phyloP scores from a whole-genome alignment of 106 monocot species.

The Hemerocallis citrina region DNA sequence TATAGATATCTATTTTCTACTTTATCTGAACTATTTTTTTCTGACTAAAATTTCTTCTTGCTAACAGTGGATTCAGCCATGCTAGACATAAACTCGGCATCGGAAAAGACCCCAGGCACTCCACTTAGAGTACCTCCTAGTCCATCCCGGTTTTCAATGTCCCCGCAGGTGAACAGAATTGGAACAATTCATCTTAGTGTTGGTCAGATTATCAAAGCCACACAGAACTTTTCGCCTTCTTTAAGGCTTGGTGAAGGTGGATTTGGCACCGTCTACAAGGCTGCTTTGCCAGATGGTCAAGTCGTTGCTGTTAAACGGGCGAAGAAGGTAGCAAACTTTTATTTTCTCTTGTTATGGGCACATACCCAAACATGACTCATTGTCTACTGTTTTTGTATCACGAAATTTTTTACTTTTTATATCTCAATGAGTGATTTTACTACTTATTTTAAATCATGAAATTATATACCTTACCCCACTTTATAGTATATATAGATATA shows the following conservation, averaged over 20 bases:
- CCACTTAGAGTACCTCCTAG: slow-evolving; percentile 28
- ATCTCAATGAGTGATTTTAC: too few species aligned
- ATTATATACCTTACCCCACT: too few species aligned
- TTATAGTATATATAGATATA: too few species aligned
- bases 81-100: slow-evolving; percentile 5
- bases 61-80: slow-evolving; percentile 29
- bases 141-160: slow-evolving; percentile 41
- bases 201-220: slow-evolving; percentile 30
- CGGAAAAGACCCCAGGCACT: slow-evolving; percentile 12
- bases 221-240: slow-evolving; percentile 40
- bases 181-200: slow-evolving; percentile 27
- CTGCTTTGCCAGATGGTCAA: slow-evolving; percentile 24
- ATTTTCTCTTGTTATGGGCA: too few species aligned
- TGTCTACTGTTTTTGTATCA: too few species aligned
- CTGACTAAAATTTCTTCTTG: background rate
- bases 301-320: slow-evolving; percentile 42
- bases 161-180: slow-evolving; percentile 20
- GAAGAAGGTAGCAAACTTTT: slow-evolving; percentile 30
- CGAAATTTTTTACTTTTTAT: too few species aligned
- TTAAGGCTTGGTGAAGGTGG: slow-evolving; percentile 31
- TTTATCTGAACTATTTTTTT: too few species aligned
- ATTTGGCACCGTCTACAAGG: slow-evolving; percentile 44
- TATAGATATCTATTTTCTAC: too few species aligned
- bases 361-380: too few species aligned
- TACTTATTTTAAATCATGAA: too few species aligned